Evolutionary conservation across 495 filamentous ascomycete species (phyloP), one percentile per base, ranked within the genome.

Genomic region (Paragyromitra xinjiangensis): DNA sequence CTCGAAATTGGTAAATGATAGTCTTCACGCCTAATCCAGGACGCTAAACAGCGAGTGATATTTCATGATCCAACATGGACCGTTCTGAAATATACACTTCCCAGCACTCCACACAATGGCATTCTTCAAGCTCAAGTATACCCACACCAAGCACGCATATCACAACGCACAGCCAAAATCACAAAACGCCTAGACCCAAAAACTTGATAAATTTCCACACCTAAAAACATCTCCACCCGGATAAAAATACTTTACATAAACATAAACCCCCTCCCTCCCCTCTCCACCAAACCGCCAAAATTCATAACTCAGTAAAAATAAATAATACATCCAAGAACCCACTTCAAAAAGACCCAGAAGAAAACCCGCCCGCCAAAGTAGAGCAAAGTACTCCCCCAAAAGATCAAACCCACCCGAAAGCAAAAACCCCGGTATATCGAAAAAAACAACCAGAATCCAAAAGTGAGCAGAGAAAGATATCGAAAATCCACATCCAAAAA

Each of bases 231-330:
- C 16, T 51, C 6, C 48, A 51, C 6, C 29, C 29, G 34, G 5
- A 37, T 26, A 50, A 68, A 55, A 16, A 22, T 68, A 68, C 48
- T 40, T 29, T 68, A 53, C 48, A 55, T 39, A 37, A 53, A 51
- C 16, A 19, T 53, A 29, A 39, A 39, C 7, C 6, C n/a, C 1
- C 29, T 2, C 26, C 29, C 29, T 34, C 29, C 63, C 40, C 12
- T 22, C 42, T 8, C 45, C 22, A 34, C 1, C 11, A 29, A 26
- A 42, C 44, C 26, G 64, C 45, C 16, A 51, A 48, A 51, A 51
- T 16, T 51, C 19, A 51, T 51, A 51, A 42, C 19, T 53, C 64
- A 42, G 29, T 26, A 55, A 51, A 34, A 39, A 8, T 53, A 67
- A 5, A 68, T 55, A 19, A 40, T 11, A 24, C 34, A 64, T 42